Evolutionary conservation across 2,329 filamentous ascomycete species (phyloP).

Genomic region (Aschersonia sp.): DNA sequence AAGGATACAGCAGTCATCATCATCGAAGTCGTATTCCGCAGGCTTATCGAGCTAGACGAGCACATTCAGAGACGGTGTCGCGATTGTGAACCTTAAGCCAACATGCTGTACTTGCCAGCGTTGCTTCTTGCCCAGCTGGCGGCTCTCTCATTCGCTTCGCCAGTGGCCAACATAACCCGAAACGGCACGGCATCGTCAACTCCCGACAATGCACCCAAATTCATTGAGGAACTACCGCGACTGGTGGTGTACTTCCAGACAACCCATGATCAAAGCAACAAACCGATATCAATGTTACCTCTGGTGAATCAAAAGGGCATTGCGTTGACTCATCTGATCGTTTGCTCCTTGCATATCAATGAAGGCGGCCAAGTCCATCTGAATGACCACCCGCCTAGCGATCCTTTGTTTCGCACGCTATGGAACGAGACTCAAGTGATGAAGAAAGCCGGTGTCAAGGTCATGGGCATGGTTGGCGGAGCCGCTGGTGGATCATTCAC

Average conservation of each 20-base stretch:
- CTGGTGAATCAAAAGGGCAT: constrained; percentile 22
- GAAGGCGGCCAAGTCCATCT: constrained; percentile 50
- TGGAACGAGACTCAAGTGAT: constrained; percentile 62
- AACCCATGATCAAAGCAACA: constrained; percentile 19
- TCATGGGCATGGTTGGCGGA: constrained; percentile 75
- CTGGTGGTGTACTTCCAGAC: constrained; percentile 36
- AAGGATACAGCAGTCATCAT: too few species aligned
- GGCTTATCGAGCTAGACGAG: too few species aligned
- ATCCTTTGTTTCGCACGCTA: constrained; percentile 50
- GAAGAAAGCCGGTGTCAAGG: constrained; percentile 58
- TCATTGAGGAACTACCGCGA: constrained; percentile 12
- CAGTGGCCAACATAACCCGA: too few species aligned
- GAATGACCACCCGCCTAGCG: constrained; percentile 58
- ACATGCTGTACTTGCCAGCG: too few species aligned
- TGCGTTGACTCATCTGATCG: constrained; percentile 59
- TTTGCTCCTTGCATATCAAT: constrained; percentile 74
- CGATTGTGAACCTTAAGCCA: too few species aligned
- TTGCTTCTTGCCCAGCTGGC: too few species aligned
- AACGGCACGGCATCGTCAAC: not conserved
- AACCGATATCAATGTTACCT: constrained; percentile 35
- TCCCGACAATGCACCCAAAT: not conserved
- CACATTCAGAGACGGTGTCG: too few species aligned
- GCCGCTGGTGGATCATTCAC: constrained; percentile 59
- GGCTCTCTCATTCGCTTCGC: too few species aligned
- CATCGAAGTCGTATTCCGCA: too few species aligned